Base-by-base conservation (phyloP, 257 asterid genomes). In the Nemophila menziesii region DNA sequence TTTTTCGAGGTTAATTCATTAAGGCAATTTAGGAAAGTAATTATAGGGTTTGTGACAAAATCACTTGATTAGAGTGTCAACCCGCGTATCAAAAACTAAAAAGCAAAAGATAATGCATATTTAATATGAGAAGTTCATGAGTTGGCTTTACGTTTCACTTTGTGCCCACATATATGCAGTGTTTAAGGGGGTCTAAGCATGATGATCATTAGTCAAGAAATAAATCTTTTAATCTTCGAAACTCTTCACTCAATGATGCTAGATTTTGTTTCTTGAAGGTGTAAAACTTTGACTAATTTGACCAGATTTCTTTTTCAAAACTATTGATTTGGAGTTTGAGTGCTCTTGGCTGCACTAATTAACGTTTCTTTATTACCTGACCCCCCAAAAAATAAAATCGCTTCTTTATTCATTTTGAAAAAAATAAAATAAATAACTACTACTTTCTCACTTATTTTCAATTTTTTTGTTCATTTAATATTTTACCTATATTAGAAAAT, bases 221-320 rank as follows among this genome's bases (percentile, higher is more conserved):
- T 7, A 24, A 24, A 4, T 24, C 33, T 24, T 24, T 9, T 24
- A 24, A 24, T 24, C 33, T 24, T 24, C 33, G 44, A n/a, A 49
- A 51, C 67, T 60, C 68, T 47, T 46, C 55, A 51, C 48, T 59
- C 60, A 5, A 49, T 56, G 52, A 26, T 33, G 36, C 36, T 60
- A 56, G 59, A 56, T 58, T 68, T 63, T 44, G 62, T 36, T 57
- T 55, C 64, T 62, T 50, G 67, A 68, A n/a, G 80, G 44, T 52
- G 76, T 52, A 70, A 68, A 70, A 69, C 68, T 56, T 60, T 62
- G 74, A 69, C 66, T 37, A 63, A 57, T 67, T 67, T 69, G 81
- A 73, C 74, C 59, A 58, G 52, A 70, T 56, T 60, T 50, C 63
- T 60, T 57, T 52, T 62, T 57, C 77, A 42, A 67, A 34, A 57